Evolutionary conservation across 2,329 filamentous ascomycete species (phyloP), one percentile per base, ranked within the genome.

Genomic region (Colletotrichum horii): DNA sequence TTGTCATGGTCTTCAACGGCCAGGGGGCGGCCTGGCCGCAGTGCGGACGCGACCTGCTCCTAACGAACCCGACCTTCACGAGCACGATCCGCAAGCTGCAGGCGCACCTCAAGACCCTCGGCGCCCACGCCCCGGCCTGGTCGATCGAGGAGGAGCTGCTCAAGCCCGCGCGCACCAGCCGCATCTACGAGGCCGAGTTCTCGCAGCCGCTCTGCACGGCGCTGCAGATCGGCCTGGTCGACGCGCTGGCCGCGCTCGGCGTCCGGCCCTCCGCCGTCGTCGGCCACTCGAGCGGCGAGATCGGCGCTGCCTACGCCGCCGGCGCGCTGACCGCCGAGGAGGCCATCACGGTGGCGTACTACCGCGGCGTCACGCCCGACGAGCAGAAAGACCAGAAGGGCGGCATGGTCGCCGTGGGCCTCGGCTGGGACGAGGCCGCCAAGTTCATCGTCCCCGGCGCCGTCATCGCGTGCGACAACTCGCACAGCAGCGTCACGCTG

Each of bases 251-350:
- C 1, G 70, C 77, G 1, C 80, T 79, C 67, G 80, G 82, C 0
- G 74, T 88, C 36, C 65, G 56, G 3, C 83, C 85, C 0, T 22
- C 76, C 11, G 82, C 80, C 3, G 83, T 85, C 0, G 81, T 87
- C 6, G 87, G 87, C 1, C 87, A 88, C 72, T 86, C 84, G 0
- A 82, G 79, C 6, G 87, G 87, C 3, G 87, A 88, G 76, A 86
- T 88, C 38, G 86, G 82, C 0, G 87, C 86, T 3, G 85, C 86
- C 1, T 88, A 87, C 65, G 84, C 85, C 1, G 80, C 83, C 2
- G 84, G 86, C 3, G 70, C 78, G 3, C 73, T 88, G 7, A 79
- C 83, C 0, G 76, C 80, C 2, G 71, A 80, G n/a, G 82, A 83
- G 8, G 86, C 86, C 11, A 84, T 87, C 68, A 79, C 78, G 6